Evolutionary conservation across 176 grass and related monocot species (phyloP), one percentile per base, ranked within the genome.

Genomic region (Aegilops speltoides): DNA sequence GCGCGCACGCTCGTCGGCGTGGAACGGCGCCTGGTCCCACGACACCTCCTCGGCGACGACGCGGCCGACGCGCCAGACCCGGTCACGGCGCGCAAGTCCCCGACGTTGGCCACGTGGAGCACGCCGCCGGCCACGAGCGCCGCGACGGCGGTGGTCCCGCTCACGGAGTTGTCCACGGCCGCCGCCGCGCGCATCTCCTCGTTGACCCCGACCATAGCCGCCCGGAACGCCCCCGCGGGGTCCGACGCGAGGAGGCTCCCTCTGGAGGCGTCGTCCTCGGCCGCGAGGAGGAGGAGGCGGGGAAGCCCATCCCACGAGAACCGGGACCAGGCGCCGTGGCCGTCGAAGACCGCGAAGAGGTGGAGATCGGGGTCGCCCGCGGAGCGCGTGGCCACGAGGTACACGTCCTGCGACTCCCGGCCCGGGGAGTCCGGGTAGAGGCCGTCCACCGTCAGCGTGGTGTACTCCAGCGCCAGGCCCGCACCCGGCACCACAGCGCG

Each of bases 311-410:
- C 93, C 17, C 93, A 75, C 73, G 87, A 91, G 86, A 98, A 98
- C 29, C 12, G 78, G 45, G 96, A 83, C 86, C 96, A 98, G 20
- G 46, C 77, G 77, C 93, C 96, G 82, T 98, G 96, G 14, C 93
- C 93, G 80, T 98, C 96, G 87, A 98, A 95, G 81, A 98, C 93
- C 7, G 85, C 88, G 84, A 98, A 98, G 46, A 98, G 87, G 88
- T 98, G 96, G 78, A 94, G 92, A 48, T 94, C 78, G 22, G 93
- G 93, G 46, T 91, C 86, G n/a, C 82, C 90, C 19, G 87, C 68
- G 82, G 94, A 87, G 75, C 84, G 73, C 79, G 91, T 91, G 60
- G 80, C 52, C 63, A 95, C 89, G 8, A 88, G 33, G 33, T 33
- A 33, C 33, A 5, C 33, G 2, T 33, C 33, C 33, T 33, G 33